Base-by-base conservation (phyloP, 2,329 filamentous ascomycete genomes). In the Hawksworthiomyces lignivorus region DNA sequence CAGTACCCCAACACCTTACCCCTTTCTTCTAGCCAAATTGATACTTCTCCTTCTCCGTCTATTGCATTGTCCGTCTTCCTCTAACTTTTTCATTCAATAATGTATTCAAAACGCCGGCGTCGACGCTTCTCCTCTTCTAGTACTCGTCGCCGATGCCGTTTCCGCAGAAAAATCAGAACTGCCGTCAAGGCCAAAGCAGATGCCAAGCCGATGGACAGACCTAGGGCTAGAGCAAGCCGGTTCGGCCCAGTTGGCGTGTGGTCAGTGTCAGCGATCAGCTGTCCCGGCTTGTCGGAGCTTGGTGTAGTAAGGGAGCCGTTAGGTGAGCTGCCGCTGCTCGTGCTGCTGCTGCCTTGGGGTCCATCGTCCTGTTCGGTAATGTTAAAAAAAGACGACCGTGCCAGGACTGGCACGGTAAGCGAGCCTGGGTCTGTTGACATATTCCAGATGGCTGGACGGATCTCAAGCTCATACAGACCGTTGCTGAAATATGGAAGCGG, bases 401-500 rank as follows among this genome's bases (percentile, higher is more conserved):
- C 54, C 36, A 57, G 26, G 2, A 46, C 36, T 1, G 50, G 48
- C 17, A 43, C 30, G 2, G 45, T 43, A 5, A 36, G 36, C 6
- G 43, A 43, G 10, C 41, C 36, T 37, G 43, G 46, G 18, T 37
- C 42, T 12, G 44, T 32, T 28, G 46, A 48, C 30, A 39, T 20
- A 30, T 41, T 42, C 43, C 43, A 45, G 26, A 41, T 33, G 19
- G 43, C 39, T 18, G 50, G 42, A 21, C 45, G 41, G 20, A 57
- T 39, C 38, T 57, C 54, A 17, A 58, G 43, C 41, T 55, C 48
- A 19, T 57, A 58, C 31, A 56, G 35, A 5, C 54, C 56, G 15
- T 37, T 44, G 29, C 35, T 29, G 11, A 55, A 22, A 42, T 48
- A 53, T 2, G 47, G 49, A 8, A 57, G 48, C 11, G 56, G 55